Base-by-base conservation (phyloP, 179 eudicot genomes). In the Carnegiea gigantea region DNA sequence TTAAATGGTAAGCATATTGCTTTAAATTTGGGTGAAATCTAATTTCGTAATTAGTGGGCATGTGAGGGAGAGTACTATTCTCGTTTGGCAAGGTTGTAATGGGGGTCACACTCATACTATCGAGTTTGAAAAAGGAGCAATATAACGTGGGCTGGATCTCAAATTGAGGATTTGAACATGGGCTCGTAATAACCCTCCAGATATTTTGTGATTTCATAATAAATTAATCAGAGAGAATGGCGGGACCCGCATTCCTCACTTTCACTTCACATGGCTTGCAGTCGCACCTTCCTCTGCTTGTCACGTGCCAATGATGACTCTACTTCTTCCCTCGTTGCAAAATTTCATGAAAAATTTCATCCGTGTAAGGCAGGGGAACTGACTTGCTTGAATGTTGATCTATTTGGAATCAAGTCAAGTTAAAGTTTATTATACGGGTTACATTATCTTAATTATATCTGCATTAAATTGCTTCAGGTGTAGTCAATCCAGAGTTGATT, bases 161-260 rank as follows among this genome's bases (percentile, higher is more conserved):
- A 68, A 78, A 81, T 70, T 49, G 44, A 76, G 80, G 79, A 43
- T 6, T 24, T 68, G 76, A 81, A 81, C 83, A 81, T 81, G 83
- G 79, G 62, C 57, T 54, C 40, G 70, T 82, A 82, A 77, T 82
- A 65, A 24, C 21, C 74, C 79, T 76, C 72, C 18, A 10, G 30
- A 26, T 65, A 26, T 67, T 28, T 67, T 7, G 0, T 13, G 13
- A 51, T 5, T 60, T 46, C 21, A 62, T 20, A n/a, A 40, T 51
- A 24, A 28, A 28, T 28, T 28, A 28, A 44, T 43, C 57, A 26
- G 51, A 77, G 30, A 82, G 8, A 23, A 17, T 71, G 84, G 75
- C 59, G 84, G 84, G 84, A 77, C 84, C 80, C 84, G 24, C 73
- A 53, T 20, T 70, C 59, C 44, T 43, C 71, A 70, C 15, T 7